Evolutionary conservation across 140 eudicot genomes (phyloP).

Genomic region (Bidens hawaiensis): DNA sequence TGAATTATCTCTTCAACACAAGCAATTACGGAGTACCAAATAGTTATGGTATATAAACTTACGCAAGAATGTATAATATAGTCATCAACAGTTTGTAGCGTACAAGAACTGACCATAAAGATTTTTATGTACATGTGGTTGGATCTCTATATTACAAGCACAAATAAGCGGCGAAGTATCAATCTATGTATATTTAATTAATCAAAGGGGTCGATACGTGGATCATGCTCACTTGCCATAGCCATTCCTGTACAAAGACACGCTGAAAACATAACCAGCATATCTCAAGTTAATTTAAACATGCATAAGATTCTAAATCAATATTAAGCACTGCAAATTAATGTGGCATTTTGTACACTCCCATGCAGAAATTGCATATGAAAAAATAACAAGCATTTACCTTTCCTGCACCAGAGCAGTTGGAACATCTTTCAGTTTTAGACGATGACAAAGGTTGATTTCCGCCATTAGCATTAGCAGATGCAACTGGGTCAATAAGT

Average conservation of each 20-base stretch:
- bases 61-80: conserved; percentile 1
- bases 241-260: conserved; percentile 99
- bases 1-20: no score
- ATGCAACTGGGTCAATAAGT: conserved; percentile 74
- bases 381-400: conserved; percentile 26
- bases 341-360: not conserved
- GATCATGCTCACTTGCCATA: conserved; percentile 99
- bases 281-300: not conserved
- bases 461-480: conserved; percentile 58
- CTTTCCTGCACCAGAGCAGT: conserved; percentile 95
- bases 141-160: conserved; percentile 22
- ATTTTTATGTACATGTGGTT: not conserved
- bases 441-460: conserved; percentile 78
- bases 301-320: not conserved
- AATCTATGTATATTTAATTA: conserved; percentile 23
- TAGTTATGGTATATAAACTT: not conserved
- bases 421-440: conserved; percentile 80
- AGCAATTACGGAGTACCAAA: no score
- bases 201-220: conserved; percentile 95
- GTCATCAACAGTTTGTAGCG: not conserved
- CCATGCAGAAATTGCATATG: not conserved
- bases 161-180: not conserved
- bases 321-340: not conserved
- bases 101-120: not conserved
- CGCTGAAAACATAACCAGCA: conserved; percentile 97